Evolutionary conservation across 257 asterid genomes (phyloP), one percentile per base, ranked within the genome.

Genomic region (Przewalskia tangutica): DNA sequence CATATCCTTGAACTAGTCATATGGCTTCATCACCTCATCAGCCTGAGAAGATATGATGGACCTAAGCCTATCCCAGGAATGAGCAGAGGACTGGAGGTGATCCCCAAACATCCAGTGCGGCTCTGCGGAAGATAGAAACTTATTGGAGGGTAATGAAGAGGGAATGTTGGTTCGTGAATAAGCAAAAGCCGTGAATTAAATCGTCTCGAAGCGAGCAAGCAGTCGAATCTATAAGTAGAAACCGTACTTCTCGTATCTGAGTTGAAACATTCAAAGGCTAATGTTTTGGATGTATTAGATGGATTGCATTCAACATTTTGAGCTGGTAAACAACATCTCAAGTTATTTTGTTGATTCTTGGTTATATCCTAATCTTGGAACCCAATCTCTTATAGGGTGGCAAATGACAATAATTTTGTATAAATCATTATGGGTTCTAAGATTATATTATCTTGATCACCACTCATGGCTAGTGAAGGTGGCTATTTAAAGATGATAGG

Each of bases 171-270:
- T 86, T 14, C 89, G 0, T 94, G 97, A 16, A 88, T 89, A 77
- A 91, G 98, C 91, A 95, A 94, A 88, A 94, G 98, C 90, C 98
- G 93, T 82, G 98, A 93, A 75, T n/a, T n/a, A n/a, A n/a, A n/a
- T n/a, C n/a, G n/a, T n/a, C n/a, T n/a, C n/a, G n/a, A n/a, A n/a
- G n/a, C n/a, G n/a, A n/a, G n/a, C n/a, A n/a, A n/a, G n/a, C n/a
- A n/a, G n/a, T n/a, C n/a, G n/a, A n/a, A n/a, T n/a, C n/a, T 10
- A 50, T 84, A 27, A 94, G 97, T 81, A 82, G 87, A 89, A 94
- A 97, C 87, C 88, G 90, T 0, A 97, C 98, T 1, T 97, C 98
- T 0, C 64, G 90, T 36, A 82, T 85, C 78, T n/a, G 91, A 80
- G 62, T 62, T 42, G 48, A 88, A 82, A 65, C 84, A 85, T 63